Evolutionary conservation across 805 yeast genomes (phyloP), one percentile per base, ranked within the genome.

Genomic region (Schwanniomyces polymorphus): DNA sequence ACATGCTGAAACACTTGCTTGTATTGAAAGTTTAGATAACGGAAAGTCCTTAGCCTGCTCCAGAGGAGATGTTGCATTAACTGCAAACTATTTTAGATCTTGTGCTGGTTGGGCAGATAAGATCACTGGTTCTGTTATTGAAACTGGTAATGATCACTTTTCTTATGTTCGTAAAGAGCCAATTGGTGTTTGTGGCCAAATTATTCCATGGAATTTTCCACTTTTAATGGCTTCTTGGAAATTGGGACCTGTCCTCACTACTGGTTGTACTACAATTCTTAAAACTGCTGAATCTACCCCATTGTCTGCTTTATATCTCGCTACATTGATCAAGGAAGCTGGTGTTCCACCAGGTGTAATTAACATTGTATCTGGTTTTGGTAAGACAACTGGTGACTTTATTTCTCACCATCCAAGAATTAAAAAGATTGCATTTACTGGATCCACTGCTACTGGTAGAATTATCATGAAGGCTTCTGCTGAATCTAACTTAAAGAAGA

Each of bases 161-260:
- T 81, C 81, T 52, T 89, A 85, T 72, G 85, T 92, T 54, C 82
- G 84, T 67, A 86, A 86, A 69, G 96, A 91, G 71, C 97, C 97
- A 49, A 75, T 88, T 60, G 97, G 97, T 65, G 97, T 91, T 41
- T 89, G 96, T 67, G 97, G 96, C 49, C 96, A 89, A 70, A 88
- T 91, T 63, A 91, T 91, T 56, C 97, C 97, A 58, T 91, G 97
- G 97, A 91, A 91, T 75, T 91, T 90, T 82, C 97, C 97, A 53
- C 72, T 91, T 58, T 79, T 89, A 66, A 91, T 91, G 94, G 86
- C 90, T 76, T 76, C 95, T 26, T 91, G 97, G 97, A 91, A 91
- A 71, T 75, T 91, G 51, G 97, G 91, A 49, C 97, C 97, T 41
- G 96, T 95, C 47, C 69, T 91, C 55, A 95, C 95, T 47, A 81